These are phyloP conservation scores for Pontederia paniculata DNA, from an alignment of 176 grass and related monocot genomes.

Conservation along the genomic window DNA sequence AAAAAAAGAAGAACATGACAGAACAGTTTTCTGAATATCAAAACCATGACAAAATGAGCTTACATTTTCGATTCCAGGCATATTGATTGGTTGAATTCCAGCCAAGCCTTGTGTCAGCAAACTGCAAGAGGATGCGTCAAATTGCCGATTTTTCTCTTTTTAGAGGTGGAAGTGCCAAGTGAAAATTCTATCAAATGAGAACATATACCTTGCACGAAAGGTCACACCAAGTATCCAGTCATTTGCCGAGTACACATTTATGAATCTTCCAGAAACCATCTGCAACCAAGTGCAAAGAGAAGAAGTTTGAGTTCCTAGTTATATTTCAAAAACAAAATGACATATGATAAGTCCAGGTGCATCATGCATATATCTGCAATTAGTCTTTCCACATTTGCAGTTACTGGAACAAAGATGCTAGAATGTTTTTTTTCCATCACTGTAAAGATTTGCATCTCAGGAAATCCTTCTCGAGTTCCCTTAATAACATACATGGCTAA, in stretches of 20 bases:
- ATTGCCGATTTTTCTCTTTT: neutral
- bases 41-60: neutral
- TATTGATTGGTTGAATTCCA: conserved; percentile 64
- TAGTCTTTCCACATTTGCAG: no score
- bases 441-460: no score
- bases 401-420: no score
- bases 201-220: conserved; percentile 66
- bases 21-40: no score
- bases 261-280: conserved; percentile 75
- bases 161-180: neutral
- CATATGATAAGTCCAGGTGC: no score
- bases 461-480: no score
- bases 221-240: conserved; percentile 87
- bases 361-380: no score
- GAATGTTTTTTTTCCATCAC: no score
- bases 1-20: no score
- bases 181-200: neutral
- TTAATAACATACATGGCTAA: no score
- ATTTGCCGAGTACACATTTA: conserved; percentile 78
- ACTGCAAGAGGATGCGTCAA: conserved; percentile 26
- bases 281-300: conserved; percentile 20
- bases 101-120: conserved; percentile 84
- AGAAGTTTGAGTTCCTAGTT: no score
- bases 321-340: no score
- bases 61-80: conserved; percentile 78